Conservation (phyloP, 2,329 filamentous ascomycete species). For the Talaromyces sp. region DNA sequence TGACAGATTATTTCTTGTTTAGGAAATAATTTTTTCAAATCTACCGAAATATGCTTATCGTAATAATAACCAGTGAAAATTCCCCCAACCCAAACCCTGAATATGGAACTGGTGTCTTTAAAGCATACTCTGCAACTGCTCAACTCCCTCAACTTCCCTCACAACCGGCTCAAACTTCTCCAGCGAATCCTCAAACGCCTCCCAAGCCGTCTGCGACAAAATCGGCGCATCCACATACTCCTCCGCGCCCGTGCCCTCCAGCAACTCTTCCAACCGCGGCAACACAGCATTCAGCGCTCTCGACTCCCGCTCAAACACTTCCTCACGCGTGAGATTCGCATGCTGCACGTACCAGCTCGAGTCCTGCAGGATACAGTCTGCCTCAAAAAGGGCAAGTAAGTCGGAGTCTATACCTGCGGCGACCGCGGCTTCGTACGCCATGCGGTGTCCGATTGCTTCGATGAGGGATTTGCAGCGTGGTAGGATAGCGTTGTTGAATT, state of each 20-base stretch:
- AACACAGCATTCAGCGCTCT: constrained; percentile 5
- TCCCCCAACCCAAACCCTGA: no score
- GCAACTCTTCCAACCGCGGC: constrained; percentile 4
- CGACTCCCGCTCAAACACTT: constrained; percentile 1
- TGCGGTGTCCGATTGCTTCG: constrained; percentile 20
- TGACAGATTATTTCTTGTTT: no score
- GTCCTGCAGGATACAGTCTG: constrained; percentile 12
- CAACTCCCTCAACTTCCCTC: background rate
- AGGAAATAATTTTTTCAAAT: no score
- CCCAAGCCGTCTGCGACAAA: constrained; percentile 1
- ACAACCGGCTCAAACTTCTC: background rate
- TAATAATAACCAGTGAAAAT: no score
- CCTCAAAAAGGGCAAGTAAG: constrained; percentile 15
- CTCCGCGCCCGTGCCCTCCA: constrained; percentile 1
- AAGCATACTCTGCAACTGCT: background rate
- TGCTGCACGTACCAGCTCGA: constrained; percentile 17
- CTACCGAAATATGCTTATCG: no score
- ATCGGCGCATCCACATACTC: constrained; percentile 9
- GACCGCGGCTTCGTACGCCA: constrained; percentile 19
- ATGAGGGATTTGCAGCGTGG: constrained; percentile 16
- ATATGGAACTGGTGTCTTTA: background rate
- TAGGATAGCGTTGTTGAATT: constrained; percentile 18
- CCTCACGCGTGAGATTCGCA: background rate
- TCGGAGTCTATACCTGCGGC: constrained; percentile 12
- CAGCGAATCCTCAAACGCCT: constrained; percentile 5